Base-by-base conservation (phyloP, 148 eudicot species). In the Camellia lanceoleosa region DNA sequence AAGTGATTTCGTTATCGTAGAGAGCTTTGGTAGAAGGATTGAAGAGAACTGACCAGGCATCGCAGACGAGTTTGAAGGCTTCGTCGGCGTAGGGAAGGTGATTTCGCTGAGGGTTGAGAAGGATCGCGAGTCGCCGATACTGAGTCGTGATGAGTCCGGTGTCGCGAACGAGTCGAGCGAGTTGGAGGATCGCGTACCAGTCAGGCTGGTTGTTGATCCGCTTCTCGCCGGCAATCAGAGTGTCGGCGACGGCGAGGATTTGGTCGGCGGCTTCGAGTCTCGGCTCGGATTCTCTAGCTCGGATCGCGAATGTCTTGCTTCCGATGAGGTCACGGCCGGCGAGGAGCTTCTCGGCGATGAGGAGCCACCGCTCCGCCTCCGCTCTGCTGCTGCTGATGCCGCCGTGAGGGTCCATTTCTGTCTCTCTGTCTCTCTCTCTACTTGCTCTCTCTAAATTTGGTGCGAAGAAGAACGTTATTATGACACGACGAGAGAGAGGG, bases 251-350 rank as follows among this genome's bases (percentile, higher is more conserved):
- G 43, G 98, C 92, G 16, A 95, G 78, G 54, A 93, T 90, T 65
- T 87, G 97, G 60, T 93, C 94, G 69, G 97, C 85, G 3, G 83
- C 70, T 2, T 78, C 80, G 80, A 89, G 91, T 10, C 83, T 78
- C 9, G 96, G 97, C 91, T 95, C 97, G 58, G 97, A 84, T 15
- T 95, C 98, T 1, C 89, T 85, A 10, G 94, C 97, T 5, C 97
- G 92, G 84, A 85, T 87, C 76, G 97, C 97, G 79, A 95, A 93
- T 16, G 97, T 89, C 69, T 85, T 87, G 81, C 91, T 80, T 0
- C 96, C 93, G 74, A 89, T 59, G 7, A 96, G 87, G 84, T 96
- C 99, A 13, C 93, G 90, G 5, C 87, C 79, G 5, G 88, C 83
- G 3, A 96, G 79, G 2, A 93, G 87, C 90, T 93, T 93, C 76